Conservation (phyloP, 768 basidiomycete species). For the Boletellus emodensis region DNA sequence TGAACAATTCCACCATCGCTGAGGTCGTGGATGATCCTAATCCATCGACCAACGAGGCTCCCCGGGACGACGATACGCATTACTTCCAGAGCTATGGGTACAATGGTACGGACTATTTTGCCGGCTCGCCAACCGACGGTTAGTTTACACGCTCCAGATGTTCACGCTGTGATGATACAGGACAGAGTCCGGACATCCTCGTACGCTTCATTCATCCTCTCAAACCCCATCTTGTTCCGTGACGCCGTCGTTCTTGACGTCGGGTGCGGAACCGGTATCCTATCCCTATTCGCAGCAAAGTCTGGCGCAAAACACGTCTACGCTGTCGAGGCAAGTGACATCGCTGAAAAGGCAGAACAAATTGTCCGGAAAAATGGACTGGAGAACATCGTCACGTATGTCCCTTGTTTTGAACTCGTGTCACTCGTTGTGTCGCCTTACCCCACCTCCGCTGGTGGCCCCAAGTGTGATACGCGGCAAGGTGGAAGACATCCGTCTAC, state of each 20-base stretch:
- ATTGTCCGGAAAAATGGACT: slow-evolving; percentile 77
- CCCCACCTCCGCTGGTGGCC: slow-evolving; percentile 5
- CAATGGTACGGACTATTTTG: slow-evolving; percentile 56
- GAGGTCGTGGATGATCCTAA: slow-evolving; percentile 40
- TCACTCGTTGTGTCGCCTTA: slow-evolving; percentile 1
- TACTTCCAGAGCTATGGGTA: slow-evolving; percentile 90
- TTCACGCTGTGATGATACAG: slow-evolving; percentile 95
- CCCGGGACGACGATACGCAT: slow-evolving; percentile 84
- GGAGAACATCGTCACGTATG: slow-evolving; percentile 64
- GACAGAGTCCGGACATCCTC: slow-evolving; percentile 92
- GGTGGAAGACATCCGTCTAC: slow-evolving; percentile 81
- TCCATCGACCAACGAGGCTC: slow-evolving; percentile 18
- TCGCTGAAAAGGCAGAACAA: slow-evolving; percentile 70
- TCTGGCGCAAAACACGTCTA: slow-evolving; percentile 89
- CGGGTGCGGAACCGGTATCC: slow-evolving; percentile 92
- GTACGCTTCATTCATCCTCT: slow-evolving; percentile 88
- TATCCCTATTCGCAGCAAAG: slow-evolving; percentile 85
- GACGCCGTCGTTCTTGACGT: slow-evolving; percentile 90
- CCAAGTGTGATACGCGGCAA: slow-evolving; percentile 80
- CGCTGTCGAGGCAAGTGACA: slow-evolving; percentile 86
- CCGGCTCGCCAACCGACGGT: neutral
- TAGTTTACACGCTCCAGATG: slow-evolving; percentile 47
- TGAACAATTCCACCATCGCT: slow-evolving; percentile 44
- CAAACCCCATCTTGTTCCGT: slow-evolving; percentile 74
- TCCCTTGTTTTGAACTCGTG: slow-evolving; percentile 7